Base-by-base conservation (phyloP, 805 yeast species). In the Pichia rugopelliculosa region DNA sequence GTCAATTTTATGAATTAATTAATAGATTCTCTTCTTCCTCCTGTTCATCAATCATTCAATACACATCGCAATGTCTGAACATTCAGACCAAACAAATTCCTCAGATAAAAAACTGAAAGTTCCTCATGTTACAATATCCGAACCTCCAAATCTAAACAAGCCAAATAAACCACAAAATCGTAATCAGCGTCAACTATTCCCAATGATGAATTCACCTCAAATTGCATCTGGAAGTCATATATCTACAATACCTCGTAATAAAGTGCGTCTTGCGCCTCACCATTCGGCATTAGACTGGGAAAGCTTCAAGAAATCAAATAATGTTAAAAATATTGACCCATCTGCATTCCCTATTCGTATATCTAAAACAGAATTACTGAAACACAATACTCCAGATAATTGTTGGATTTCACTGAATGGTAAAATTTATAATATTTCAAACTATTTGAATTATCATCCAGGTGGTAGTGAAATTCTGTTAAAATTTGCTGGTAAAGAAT, bases 231-330 rank as follows among this genome's bases (percentile, higher is more conserved):
- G 34, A 15, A 36, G 20, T 34, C 50, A 37, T 5, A 45, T 45
- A 24, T 51, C 54, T 24, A 44, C 52, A 12, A 45, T 46, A 4
- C 42, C 8, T 30, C 46, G 21, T 15, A 38, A 40, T n/a, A 13
- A 87, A 56, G 90, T 87, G 4, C 71, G 65, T 0, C 69, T 87
- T 17, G 70, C 74, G 39, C 95, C 93, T 0, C 95, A 95, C 1
- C 87, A 81, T 58, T 87, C 96, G 2, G 90, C 95, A 0, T 64
- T 87, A 51, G 96, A 87, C 60, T 87, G 96, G 96, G 95, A 90
- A 13, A 64, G 72, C 9, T 60, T 78, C 24, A 80, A 78, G 45
- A 59, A 67, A 13, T 66, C 73, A 7, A 75, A 66, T 49, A 71
- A 78, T 50, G 70, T 85, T 38, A 63, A 86, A 53, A 84, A 80